Percentiles rank a stretch among this genome's conserved stretches.
phyloP scores from a whole-genome alignment of 73 alveolate genomes.

The Tetrahymena malaccensis region DNA sequence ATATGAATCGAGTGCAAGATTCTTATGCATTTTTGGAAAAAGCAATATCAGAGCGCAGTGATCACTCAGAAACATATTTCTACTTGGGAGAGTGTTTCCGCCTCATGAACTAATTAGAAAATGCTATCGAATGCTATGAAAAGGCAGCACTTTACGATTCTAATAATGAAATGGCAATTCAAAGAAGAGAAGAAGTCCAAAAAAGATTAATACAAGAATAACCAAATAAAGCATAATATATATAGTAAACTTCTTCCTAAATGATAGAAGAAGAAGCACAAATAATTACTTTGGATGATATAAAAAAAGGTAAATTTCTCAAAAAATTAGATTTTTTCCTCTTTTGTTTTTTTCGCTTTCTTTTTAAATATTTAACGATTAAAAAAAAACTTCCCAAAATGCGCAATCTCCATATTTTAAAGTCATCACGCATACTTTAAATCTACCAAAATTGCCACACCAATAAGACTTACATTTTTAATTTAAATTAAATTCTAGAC shows the following conservation, averaged over 20 bases:
- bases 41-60: not conserved
- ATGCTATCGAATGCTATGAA: not conserved
- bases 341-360: not conserved
- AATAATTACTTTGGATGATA: not conserved
- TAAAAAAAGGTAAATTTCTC: not conserved
- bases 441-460: too few relatives aligned
- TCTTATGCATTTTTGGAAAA: not conserved
- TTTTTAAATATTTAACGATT: not conserved
- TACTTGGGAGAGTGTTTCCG: not conserved
- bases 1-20: not conserved
- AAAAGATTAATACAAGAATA: not conserved
- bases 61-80: not conserved
- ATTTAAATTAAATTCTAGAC: not conserved
- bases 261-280: not conserved
- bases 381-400: not conserved
- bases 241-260: not conserved
- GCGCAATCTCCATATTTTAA: not conserved
- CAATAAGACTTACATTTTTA: not conserved
- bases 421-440: too few relatives aligned
- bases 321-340: not conserved
- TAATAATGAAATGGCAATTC: not conserved
- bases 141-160: not conserved
- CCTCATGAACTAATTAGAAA: not conserved
- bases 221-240: not conserved
- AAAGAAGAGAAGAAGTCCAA: not conserved